phyloP scores from a whole-genome alignment of 352 stramenopile species.

The Chrysophaeum taylorii region DNA sequence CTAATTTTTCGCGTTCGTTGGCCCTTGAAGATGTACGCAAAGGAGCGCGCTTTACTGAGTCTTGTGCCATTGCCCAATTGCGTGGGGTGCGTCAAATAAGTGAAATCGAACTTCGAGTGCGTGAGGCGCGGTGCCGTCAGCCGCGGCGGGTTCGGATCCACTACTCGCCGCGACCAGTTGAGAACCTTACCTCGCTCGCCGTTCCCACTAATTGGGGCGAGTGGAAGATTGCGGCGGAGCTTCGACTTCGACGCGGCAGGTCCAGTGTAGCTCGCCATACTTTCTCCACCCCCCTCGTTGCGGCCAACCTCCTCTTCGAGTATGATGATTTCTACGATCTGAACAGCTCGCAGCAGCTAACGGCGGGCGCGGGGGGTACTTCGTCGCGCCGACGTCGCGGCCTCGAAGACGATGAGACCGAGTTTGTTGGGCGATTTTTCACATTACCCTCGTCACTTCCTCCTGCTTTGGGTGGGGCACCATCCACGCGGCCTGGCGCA shows the following conservation, averaged over 20 bases:
- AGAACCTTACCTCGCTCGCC: not conserved
- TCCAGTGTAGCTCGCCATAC: conserved; percentile 20
- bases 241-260: conserved; percentile 6
- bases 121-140: not conserved
- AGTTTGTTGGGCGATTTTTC: no score
- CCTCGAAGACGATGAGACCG: no score
- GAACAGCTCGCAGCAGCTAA: not conserved
- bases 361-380: not conserved
- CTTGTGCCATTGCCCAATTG: not conserved
- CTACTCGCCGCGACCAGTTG: not conserved
- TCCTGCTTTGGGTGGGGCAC: no score
- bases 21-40: not conserved
- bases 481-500: no score
- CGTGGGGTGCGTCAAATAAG: not conserved
- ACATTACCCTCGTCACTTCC: no score
- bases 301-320: conserved; percentile 35
- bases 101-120: not conserved
- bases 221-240: not conserved
- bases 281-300: conserved; percentile 28
- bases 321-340: conserved; percentile 35
- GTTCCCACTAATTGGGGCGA: not conserved
- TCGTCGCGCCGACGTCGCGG: not conserved
- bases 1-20: conserved; percentile 5
- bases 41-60: conserved; percentile 1
- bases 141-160: not conserved